phyloP scores from a whole-genome alignment of 2,329 filamentous ascomycete species.

The Verticillium isaacii region DNA sequence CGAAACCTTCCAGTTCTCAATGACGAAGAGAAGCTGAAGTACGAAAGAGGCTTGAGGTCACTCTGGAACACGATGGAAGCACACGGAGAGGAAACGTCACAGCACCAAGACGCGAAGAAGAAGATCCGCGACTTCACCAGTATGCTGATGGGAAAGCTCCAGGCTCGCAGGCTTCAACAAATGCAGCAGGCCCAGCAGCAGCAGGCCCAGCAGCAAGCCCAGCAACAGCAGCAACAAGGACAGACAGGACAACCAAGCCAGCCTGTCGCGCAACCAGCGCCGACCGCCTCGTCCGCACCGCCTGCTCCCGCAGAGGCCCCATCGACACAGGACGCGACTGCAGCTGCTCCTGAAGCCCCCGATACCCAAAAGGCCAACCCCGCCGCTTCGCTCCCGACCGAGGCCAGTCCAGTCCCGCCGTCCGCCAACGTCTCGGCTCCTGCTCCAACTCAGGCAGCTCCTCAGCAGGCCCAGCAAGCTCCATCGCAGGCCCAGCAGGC shows the following conservation, averaged over 20 bases:
- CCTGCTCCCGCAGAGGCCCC: constrained; percentile 5
- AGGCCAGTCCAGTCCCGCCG: neutral
- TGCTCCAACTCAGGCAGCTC: neutral
- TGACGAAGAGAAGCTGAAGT: constrained; percentile 52
- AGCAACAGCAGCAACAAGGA: constrained; percentile 13
- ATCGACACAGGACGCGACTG: neutral
- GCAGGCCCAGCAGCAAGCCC: constrained; percentile 17
- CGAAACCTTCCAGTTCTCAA: constrained; percentile 43
- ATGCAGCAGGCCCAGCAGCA: constrained; percentile 28
- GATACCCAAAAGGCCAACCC: neutral
- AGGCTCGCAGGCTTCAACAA: constrained; percentile 25
- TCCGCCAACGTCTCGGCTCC: constrained; percentile 6
- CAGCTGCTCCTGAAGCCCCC: neutral
- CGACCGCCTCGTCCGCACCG: constrained; percentile 1
- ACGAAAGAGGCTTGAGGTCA: constrained; percentile 49
- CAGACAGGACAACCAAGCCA: constrained; percentile 13
- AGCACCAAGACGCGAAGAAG: constrained; percentile 45
- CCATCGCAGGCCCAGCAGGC: neutral
- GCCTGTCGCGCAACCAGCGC: constrained; percentile 9
- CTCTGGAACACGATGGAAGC: constrained; percentile 51
- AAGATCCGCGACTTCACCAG: constrained; percentile 59
- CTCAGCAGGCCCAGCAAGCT: constrained; percentile 6
- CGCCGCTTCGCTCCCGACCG: neutral
- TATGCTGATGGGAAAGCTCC: constrained; percentile 50
- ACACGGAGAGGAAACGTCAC: constrained; percentile 38